Evolutionary conservation across 495 filamentous ascomycete species (phyloP), one percentile per base, ranked within the genome.

Genomic region (Penicillium pancosmium): DNA sequence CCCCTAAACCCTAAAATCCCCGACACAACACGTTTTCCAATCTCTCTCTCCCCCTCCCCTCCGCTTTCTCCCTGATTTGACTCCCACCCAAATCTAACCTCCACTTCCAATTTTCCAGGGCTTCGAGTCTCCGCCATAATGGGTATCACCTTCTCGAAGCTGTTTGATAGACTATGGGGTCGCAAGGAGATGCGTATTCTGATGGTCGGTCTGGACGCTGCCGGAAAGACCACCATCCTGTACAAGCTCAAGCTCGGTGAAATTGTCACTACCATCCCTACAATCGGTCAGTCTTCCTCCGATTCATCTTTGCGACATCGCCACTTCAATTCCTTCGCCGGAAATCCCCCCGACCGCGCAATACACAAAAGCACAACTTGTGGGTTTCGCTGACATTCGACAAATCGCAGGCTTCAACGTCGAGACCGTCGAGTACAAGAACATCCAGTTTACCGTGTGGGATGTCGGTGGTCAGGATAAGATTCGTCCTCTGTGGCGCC

Each of bases 401-500:
- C 56, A 8, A n/a, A 31, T 40, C n/a, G 15, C 66, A 96, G 94
- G 94, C 65, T 99, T 99, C 86, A 99, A 99, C 84, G 94, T 99
- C 75, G 94, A 99, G 86, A 98, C 94, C 46, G 95, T 99, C 78
- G 95, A 97, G 76, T 99, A 98, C 84, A 97, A 97, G 87, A 98
- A 99, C 86, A 97, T 99, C 76, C 93, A 97, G 76, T 99, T 99
- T 83, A 99, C 94, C 74, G 94, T 99, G 77, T 99, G 94, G 94
- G 94, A 99, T 86, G 94, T 99, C 73, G 94, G 94, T 84, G 94
- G 94, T 73, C 94, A 99, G 84, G 94, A 99, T 84, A 99, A 99
- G 90, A 99, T 99, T 77, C 88, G 94, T 77, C 94, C 94, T 71
- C 82, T 99, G 72, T 99, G 94, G 94, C 89, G 94, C 82, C 94